Conservation (phyloP, 1,284 basidiomycete species). For the Abortiporus biennis region DNA sequence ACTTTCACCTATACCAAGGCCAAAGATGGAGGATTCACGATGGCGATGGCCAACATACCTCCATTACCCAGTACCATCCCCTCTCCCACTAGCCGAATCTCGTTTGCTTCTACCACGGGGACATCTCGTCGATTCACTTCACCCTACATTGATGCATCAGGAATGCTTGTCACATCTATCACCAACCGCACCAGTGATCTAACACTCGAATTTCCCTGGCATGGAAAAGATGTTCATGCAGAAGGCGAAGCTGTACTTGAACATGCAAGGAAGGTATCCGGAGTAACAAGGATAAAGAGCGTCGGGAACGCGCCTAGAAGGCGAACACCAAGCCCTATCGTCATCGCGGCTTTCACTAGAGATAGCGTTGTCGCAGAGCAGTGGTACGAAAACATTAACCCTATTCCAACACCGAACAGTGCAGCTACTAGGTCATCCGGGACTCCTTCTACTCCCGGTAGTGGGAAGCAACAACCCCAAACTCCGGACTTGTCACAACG, state of each 20-base stretch:
- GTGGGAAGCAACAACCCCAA: no score
- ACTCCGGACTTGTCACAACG: no score
- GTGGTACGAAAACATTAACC: no score
- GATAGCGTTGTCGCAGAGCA: constrained; percentile 14
- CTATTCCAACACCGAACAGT: no score
- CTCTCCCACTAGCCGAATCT: not conserved
- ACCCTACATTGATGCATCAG: not conserved
- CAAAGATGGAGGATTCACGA: no score
- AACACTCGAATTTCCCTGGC: constrained; percentile 10
- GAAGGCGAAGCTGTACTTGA: constrained; percentile 7
- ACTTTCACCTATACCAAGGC: no score
- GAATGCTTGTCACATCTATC: not conserved
- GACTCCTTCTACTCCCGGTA: no score
- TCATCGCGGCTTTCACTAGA: constrained; percentile 9
- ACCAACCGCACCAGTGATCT: not conserved
- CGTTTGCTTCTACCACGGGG: not conserved
- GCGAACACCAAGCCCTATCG: constrained; percentile 26
- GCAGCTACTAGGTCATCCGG: no score
- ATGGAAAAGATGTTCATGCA: constrained; percentile 2
- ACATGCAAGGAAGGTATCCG: constrained; percentile 2
- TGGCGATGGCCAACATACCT: not conserved
- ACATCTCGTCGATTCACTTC: no score
- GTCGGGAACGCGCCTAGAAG: constrained; percentile 33
- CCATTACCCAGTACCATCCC: not conserved
- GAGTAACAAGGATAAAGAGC: constrained; percentile 31